A percentile compares a stretch with the other conserved stretches of the same genome.
Evolutionary conservation across 768 basidiomycete genomes (phyloP).

Genomic region (Mycena vitilis): DNA sequence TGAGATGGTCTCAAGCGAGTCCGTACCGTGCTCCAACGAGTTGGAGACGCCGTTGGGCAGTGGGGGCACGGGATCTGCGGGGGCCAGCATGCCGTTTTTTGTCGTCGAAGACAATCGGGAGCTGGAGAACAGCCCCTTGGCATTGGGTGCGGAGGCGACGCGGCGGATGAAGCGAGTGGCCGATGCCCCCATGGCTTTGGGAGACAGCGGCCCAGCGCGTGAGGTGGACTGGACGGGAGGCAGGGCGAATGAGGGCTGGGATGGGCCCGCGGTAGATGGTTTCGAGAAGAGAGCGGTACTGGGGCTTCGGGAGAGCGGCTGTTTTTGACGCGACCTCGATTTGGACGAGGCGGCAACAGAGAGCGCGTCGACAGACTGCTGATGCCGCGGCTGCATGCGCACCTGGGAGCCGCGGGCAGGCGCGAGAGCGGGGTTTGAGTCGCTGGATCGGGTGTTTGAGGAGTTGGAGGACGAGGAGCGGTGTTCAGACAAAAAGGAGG

Average conservation of each 20-base stretch:
- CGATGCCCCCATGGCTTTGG: slow-evolving; percentile 75
- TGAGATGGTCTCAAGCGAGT: slow-evolving; percentile 83
- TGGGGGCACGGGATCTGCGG: slow-evolving; percentile 69
- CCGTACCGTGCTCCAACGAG: slow-evolving; percentile 69
- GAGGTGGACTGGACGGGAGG: slow-evolving; percentile 57
- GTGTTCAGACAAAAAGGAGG: slow-evolving; percentile 67
- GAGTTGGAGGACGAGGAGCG: slow-evolving; percentile 87
- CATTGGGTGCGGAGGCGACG: slow-evolving; percentile 96
- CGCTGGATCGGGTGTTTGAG: slow-evolving; percentile 76
- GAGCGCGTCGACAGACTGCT: slow-evolving; percentile 54
- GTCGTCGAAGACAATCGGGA: slow-evolving; percentile 70
- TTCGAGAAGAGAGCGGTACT: slow-evolving; percentile 34
- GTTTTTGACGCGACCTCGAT: slow-evolving; percentile 56
- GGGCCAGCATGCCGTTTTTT: slow-evolving; percentile 84
- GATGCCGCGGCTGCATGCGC: slow-evolving; percentile 40
- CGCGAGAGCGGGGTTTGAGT: slow-evolving; percentile 63
- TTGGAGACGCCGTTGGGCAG: slow-evolving; percentile 61
- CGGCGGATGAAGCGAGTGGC: slow-evolving; percentile 93
- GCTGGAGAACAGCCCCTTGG: slow-evolving; percentile 86
- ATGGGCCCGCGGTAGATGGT: slow-evolving; percentile 58
- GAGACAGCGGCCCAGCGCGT: slow-evolving; percentile 68
- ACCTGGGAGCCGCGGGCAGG: slow-evolving; percentile 35
- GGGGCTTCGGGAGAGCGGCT: slow-evolving; percentile 42
- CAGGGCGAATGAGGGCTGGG: slow-evolving; percentile 57
- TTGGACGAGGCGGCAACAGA: slow-evolving; percentile 48